Conservation (phyloP, 495 filamentous ascomycete species). For the Cudoniella acicularis region DNA sequence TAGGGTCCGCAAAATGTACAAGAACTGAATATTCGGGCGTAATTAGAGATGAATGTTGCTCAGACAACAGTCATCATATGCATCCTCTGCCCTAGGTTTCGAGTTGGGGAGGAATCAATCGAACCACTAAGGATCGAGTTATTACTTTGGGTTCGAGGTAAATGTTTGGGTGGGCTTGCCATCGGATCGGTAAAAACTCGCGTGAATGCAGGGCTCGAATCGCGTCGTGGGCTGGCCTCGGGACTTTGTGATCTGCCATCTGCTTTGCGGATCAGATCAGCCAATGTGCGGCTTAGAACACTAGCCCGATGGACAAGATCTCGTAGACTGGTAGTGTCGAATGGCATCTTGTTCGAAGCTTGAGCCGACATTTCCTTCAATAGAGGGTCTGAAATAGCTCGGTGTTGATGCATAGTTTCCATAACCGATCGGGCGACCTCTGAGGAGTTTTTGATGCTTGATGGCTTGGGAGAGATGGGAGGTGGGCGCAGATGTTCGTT, state of each 20-base stretch:
- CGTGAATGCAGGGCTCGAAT: constrained; percentile 59
- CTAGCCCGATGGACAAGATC: constrained; percentile 83
- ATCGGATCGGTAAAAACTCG: constrained; percentile 59
- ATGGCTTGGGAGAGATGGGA: constrained; percentile 27
- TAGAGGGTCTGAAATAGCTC: constrained; percentile 46
- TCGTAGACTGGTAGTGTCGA: constrained; percentile 84
- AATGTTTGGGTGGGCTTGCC: constrained; percentile 40
- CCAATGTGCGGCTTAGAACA: constrained; percentile 66
- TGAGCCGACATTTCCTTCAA: constrained; percentile 38
- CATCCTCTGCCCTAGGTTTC: constrained; percentile 52
- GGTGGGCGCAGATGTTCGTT: constrained; percentile 16
- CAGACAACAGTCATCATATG: constrained; percentile 67
- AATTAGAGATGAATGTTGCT: constrained; percentile 2
- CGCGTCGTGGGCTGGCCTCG: constrained; percentile 44
- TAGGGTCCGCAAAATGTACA: constrained; percentile 18
- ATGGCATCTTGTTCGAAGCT: constrained; percentile 74
- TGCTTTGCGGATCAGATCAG: constrained; percentile 73
- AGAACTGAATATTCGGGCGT: constrained; percentile 8
- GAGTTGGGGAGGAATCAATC: constrained; percentile 45
- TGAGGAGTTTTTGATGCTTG: constrained; percentile 19
- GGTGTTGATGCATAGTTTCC: constrained; percentile 74
- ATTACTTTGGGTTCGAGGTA: constrained; percentile 47
- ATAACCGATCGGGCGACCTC: constrained; percentile 76
- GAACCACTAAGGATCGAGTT: constrained; percentile 47
- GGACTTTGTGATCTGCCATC: constrained; percentile 68